These are phyloP conservation scores for Aspergillus oerlinghausenensis DNA, from an alignment of 2,329 filamentous ascomycete species.

Conservation along the genomic window DNA sequence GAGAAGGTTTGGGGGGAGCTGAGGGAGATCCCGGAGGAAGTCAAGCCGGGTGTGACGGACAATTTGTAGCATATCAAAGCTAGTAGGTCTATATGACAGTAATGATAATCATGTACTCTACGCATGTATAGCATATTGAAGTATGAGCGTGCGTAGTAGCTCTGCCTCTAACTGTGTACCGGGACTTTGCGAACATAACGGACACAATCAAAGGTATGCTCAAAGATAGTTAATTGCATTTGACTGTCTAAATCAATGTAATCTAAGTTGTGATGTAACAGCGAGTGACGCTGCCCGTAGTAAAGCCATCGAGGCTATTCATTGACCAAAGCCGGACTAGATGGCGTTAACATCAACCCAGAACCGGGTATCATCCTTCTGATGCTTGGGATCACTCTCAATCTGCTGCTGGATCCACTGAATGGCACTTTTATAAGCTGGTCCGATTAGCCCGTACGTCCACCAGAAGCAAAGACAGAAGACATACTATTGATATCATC, in stretches of 20 bases:
- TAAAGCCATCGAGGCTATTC: no score
- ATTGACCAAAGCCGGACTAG: neutral
- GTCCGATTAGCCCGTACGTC: neutral
- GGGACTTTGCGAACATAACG: no score
- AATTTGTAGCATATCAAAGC: neutral
- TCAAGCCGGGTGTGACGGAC: constrained; percentile 36
- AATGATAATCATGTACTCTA: no score
- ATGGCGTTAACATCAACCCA: constrained; percentile 19
- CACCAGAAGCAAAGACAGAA: neutral
- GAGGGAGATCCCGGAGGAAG: constrained; percentile 36
- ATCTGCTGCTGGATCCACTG: constrained; percentile 26
- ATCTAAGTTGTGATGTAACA: no score
- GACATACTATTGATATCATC: constrained; percentile 17
- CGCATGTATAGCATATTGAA: no score
- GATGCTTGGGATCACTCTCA: constrained; percentile 14
- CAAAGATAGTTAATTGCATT: no score
- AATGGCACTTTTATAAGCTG: constrained; percentile 16
- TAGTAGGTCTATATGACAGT: no score
- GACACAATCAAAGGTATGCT: no score
- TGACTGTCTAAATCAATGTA: no score
- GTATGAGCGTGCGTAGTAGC: no score
- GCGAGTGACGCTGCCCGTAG: no score
- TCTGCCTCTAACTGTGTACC: no score
- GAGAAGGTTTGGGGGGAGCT: constrained; percentile 44
- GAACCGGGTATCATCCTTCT: constrained; percentile 25